phyloP scores from a whole-genome alignment of 2,329 filamentous ascomycete species.

The Verruconis gallopava region DNA sequence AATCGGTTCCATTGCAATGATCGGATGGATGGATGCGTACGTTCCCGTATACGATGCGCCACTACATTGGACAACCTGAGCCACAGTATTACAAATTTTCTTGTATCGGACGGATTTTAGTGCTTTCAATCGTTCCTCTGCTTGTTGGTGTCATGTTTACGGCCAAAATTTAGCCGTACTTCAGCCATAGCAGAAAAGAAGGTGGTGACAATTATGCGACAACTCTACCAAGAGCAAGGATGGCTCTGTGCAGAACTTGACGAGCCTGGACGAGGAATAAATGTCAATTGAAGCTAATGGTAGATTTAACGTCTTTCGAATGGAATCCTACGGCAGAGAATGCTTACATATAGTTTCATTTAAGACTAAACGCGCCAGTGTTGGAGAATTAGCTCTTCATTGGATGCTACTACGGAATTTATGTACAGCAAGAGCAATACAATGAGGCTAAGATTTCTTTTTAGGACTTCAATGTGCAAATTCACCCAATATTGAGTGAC shows the following conservation, averaged over 20 bases:
- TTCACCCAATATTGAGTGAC: too few species aligned
- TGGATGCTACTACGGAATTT: too few species aligned
- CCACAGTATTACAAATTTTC: slow-evolving; percentile 27
- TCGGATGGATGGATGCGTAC: not conserved
- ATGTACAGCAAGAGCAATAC: too few species aligned
- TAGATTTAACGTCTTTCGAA: too few species aligned
- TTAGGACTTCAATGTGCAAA: too few species aligned
- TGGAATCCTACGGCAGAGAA: too few species aligned
- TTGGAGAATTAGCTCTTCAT: too few species aligned
- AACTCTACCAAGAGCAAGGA: not conserved
- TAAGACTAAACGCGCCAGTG: too few species aligned
- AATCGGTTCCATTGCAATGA: not conserved
- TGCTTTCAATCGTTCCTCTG: not conserved
- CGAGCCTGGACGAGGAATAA: slow-evolving; percentile 7
- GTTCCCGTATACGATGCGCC: slow-evolving; percentile 26
- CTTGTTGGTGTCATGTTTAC: not conserved
- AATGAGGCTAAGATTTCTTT: too few species aligned
- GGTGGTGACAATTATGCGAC: not conserved
- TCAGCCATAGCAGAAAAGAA: not conserved
- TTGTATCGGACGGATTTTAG: not conserved
- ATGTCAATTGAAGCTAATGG: slow-evolving; percentile 7
- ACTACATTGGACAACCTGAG: slow-evolving; percentile 38
- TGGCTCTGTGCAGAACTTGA: not conserved
- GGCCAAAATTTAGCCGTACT: not conserved
- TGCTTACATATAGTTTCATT: too few species aligned